phyloP scores from a whole-genome alignment of 805 yeast genomes.

The Isabelozyma heimii region DNA sequence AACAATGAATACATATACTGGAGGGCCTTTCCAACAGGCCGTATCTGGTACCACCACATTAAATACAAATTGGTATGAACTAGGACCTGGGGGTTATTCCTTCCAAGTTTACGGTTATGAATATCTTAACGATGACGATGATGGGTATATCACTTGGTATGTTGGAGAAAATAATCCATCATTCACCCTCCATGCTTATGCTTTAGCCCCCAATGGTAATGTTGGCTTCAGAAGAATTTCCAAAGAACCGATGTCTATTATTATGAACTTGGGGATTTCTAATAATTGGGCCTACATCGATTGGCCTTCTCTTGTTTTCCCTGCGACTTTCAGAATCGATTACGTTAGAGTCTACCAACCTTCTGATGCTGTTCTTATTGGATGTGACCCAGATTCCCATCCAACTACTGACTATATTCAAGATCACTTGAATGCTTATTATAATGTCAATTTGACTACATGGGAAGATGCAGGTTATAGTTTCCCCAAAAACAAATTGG shows the following conservation, averaged over 20 bases:
- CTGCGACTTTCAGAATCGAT: slow-evolving; percentile 70
- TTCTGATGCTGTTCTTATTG: slow-evolving; percentile 46
- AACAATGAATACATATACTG: slow-evolving; percentile 81
- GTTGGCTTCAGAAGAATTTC: slow-evolving; percentile 74
- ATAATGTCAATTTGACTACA: slow-evolving; percentile 59
- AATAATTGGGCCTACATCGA: slow-evolving; percentile 88
- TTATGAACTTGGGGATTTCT: slow-evolving; percentile 83
- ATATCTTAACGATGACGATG: slow-evolving; percentile 62
- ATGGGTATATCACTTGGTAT: slow-evolving; percentile 79
- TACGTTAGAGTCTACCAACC: slow-evolving; percentile 89
- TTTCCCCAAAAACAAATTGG: slow-evolving; percentile 28
- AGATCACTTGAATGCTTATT: slow-evolving; percentile 63
- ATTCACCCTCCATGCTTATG: slow-evolving; percentile 62
- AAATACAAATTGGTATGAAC: slow-evolving; percentile 78
- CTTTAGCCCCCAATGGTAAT: slow-evolving; percentile 86
- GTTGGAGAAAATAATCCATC: slow-evolving; percentile 72
- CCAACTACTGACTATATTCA: slow-evolving; percentile 83
- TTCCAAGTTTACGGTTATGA: slow-evolving; percentile 79
- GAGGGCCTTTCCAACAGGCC: slow-evolving; percentile 93
- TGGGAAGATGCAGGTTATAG: slow-evolving; percentile 72
- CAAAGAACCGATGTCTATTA: slow-evolving; percentile 86
- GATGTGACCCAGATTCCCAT: slow-evolving; percentile 79
- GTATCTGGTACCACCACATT: slow-evolving; percentile 76
- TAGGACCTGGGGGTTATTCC: slow-evolving; percentile 45
- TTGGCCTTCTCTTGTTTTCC: slow-evolving; percentile 78